Conservation (phyloP, 2,329 filamentous ascomycete genomes). For the Paraphoma sp. region DNA sequence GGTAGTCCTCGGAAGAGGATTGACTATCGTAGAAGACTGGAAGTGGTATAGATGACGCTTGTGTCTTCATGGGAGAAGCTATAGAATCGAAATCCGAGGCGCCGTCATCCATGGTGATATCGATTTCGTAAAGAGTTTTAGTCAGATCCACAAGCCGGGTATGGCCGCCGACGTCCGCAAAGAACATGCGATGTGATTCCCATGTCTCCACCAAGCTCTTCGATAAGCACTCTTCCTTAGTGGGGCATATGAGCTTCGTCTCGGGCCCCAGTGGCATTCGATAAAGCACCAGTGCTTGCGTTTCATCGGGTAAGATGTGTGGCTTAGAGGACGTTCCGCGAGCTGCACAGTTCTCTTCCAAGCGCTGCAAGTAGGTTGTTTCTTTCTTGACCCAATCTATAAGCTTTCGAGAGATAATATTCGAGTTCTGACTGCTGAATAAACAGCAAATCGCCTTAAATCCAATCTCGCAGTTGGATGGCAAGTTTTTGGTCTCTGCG, state of each 20-base stretch:
- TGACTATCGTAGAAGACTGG: not conserved
- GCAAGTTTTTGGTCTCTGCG: too few relatives aligned
- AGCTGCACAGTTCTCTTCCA: too few relatives aligned
- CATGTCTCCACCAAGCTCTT: not conserved
- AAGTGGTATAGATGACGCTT: not conserved
- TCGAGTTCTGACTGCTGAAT: too few relatives aligned
- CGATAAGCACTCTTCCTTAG: too few relatives aligned
- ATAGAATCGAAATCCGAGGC: conserved; percentile 5
- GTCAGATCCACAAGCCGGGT: not conserved
- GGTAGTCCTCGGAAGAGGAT: not conserved
- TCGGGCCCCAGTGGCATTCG: too few relatives aligned
- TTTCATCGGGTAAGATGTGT: not conserved
- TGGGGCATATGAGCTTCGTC: not conserved
- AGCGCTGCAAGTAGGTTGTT: too few relatives aligned
- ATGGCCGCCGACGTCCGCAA: not conserved
- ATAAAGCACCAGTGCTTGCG: not conserved
- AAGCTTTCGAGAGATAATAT: too few relatives aligned
- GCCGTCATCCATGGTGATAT: not conserved
- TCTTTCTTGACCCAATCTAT: too few relatives aligned
- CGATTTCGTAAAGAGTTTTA: not conserved
- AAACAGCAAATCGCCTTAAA: too few relatives aligned
- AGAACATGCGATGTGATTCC: not conserved
- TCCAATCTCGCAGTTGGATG: too few relatives aligned
- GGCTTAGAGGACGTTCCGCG: too few relatives aligned
- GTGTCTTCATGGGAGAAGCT: not conserved